phyloP scores from a whole-genome alignment of 2,329 filamentous ascomycete genomes.

The Scorias spongiosa region DNA sequence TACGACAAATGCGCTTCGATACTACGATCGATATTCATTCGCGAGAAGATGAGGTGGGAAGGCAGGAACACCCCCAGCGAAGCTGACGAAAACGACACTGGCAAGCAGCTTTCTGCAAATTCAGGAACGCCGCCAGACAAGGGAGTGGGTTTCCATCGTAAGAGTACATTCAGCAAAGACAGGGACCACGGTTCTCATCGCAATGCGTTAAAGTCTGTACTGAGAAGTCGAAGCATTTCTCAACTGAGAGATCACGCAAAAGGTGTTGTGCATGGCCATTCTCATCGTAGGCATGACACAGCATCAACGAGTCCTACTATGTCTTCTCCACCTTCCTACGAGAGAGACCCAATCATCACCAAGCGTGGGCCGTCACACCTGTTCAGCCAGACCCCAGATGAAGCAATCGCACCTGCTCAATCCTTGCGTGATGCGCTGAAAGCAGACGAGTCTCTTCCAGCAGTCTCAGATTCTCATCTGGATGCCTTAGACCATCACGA shows the following conservation, averaged over 20 bases:
- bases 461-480: not conserved
- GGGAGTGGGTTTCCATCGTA: conserved; percentile 8
- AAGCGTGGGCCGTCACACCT: conserved; percentile 4
- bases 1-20: conserved; percentile 85
- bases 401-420: not conserved
- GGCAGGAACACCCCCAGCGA: conserved; percentile 19
- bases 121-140: not conserved
- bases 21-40: conserved; percentile 72
- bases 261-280: conserved; percentile 9
- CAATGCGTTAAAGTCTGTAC: conserved; percentile 39
- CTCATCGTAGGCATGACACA: not conserved
- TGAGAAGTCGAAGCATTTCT: conserved; percentile 51
- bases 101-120: conserved; percentile 2
- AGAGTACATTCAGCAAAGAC: conserved; percentile 17
- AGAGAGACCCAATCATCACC: conserved; percentile 10
- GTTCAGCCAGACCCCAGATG: not conserved
- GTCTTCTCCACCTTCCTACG: conserved; percentile 26
- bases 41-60: conserved; percentile 51
- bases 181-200: conserved; percentile 21
- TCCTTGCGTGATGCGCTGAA: not conserved
- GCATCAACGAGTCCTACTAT: conserved; percentile 25
- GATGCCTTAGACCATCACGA: not conserved
- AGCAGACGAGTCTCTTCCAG: not conserved
- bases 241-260: conserved; percentile 32
- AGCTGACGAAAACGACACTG: conserved; percentile 9